Base-by-base conservation (phyloP, 495 filamentous ascomycete species). In the Penicillium chermesinum region DNA sequence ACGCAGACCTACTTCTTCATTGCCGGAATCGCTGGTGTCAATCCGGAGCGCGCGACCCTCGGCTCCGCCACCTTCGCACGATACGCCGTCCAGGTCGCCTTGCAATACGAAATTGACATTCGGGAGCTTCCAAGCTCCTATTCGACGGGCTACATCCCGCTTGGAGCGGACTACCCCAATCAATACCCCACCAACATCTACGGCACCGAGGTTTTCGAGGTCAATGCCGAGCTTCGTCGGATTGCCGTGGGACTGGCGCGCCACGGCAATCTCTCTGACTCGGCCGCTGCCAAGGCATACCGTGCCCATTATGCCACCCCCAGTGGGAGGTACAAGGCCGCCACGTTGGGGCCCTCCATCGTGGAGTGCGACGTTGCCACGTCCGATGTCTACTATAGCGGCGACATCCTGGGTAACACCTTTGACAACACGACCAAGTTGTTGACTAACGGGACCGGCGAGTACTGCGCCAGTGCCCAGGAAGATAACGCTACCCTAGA, bases 181-280 rank as follows among this genome's bases (percentile, higher is more conserved):
- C 57, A 84, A 49, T 89, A 86, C 56, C 85, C 86, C 0, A 58
- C 58, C 38, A 72, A 49, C 41, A 74, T 86, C 58, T 89, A 89
- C 64, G 86, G 86, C 39, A 88, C 86, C 8, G 86, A 90, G 64
- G 86, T 88, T 19, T 83, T 86, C 63, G 86, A 89, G 59, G 62
- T 89, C 25, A 88, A 85, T 63, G 71, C 73, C 17, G 70, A 72
- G 5, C 74, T 89, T 1, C 77, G 81, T 15, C 63, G 76, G 20
- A 55, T 75, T 4, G 84, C 82, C 1, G 78, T 72, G 17, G 42
- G 53, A 8, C 80, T 83, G 41, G 86, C 86, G 1, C 53, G 57
- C 19, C 69, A 63, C 7, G 84, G 79, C 0, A 73, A 65, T 0
- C 64, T 89, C 6, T 73, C 70, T 38, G 84, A 88, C 53, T 74